A percentile compares a stretch with the other conserved stretches of the same genome.
Conservation (phyloP, 2,329 filamentous ascomycete genomes). For the Fusarium agapanthi region DNA sequence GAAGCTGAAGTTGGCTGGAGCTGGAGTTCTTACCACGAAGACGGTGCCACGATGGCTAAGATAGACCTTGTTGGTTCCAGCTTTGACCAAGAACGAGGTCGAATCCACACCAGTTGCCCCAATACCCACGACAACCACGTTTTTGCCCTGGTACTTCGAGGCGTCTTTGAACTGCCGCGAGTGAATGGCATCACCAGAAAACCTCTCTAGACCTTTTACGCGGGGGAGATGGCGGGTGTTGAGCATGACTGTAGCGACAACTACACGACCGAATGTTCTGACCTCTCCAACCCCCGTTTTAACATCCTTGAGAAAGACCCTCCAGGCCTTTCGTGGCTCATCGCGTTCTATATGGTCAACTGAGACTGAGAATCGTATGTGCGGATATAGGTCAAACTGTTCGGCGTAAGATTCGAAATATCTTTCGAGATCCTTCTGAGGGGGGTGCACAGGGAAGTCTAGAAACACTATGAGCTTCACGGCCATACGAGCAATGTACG, state of each 20-base stretch:
- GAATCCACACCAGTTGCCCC: slow-evolving; percentile 48
- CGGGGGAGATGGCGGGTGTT: slow-evolving; percentile 47
- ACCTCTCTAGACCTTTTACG: slow-evolving; percentile 51
- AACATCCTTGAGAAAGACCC: slow-evolving; percentile 39
- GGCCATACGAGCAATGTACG: neutral
- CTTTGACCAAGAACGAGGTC: slow-evolving; percentile 44
- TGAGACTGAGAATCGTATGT: slow-evolving; percentile 41
- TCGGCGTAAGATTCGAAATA: slow-evolving; percentile 47
- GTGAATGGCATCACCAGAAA: slow-evolving; percentile 52
- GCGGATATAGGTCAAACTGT: slow-evolving; percentile 42
- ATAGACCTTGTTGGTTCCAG: slow-evolving; percentile 50
- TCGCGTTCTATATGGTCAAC: slow-evolving; percentile 43
- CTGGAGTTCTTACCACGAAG: slow-evolving; percentile 33
- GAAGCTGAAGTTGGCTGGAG: too few relatives aligned
- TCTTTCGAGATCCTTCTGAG: slow-evolving; percentile 40
- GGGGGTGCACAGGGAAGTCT: slow-evolving; percentile 39
- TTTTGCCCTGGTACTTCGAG: slow-evolving; percentile 50
- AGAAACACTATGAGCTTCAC: neutral
- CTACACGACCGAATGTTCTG: slow-evolving; percentile 48
- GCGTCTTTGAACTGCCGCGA: slow-evolving; percentile 48
- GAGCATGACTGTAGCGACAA: slow-evolving; percentile 48
- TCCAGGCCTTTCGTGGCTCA: slow-evolving; percentile 40
- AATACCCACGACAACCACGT: slow-evolving; percentile 57
- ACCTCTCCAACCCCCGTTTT: slow-evolving; percentile 29
- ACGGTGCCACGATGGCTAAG: slow-evolving; percentile 52